Evolutionary conservation across 2,329 filamentous ascomycete genomes (phyloP).

Genomic region (Seiridium unicorne): DNA sequence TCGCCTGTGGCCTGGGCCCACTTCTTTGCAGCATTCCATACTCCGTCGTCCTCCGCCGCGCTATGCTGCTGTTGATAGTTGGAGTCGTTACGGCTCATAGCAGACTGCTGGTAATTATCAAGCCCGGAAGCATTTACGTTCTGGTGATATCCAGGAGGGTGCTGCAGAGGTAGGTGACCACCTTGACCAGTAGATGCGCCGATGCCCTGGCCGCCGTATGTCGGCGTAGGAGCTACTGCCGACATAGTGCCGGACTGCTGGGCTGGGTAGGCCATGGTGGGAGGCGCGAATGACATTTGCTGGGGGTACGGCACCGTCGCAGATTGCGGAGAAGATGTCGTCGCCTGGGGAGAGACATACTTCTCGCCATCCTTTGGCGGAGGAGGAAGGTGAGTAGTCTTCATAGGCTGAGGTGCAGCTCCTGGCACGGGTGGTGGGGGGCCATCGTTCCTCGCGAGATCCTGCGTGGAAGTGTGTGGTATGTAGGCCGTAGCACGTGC

Average conservation of each 20-base stretch:
- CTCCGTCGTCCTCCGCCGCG: constrained; percentile 38
- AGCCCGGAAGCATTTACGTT: constrained; percentile 52
- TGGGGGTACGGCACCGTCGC: constrained; percentile 36
- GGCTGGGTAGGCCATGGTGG: constrained; percentile 36
- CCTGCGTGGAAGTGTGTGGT: constrained; percentile 42
- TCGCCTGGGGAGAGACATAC: constrained; percentile 31
- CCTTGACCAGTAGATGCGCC: too few relatives aligned
- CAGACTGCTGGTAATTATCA: constrained; percentile 43
- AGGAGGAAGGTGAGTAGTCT: constrained; percentile 39
- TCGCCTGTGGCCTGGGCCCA: constrained; percentile 56
- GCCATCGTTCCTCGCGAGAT: constrained; percentile 22
- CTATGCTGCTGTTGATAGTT: constrained; percentile 19
- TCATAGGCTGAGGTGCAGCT: constrained; percentile 44
- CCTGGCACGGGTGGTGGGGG: constrained; percentile 59
- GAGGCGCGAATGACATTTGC: constrained; percentile 52
- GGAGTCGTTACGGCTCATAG: constrained; percentile 32
- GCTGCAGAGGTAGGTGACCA: constrained; percentile 29
- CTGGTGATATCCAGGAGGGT: constrained; percentile 57
- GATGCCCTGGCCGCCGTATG: constrained; percentile 18
- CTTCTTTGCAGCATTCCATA: constrained; percentile 58
- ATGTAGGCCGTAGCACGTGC: constrained; percentile 25
- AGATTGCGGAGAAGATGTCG: constrained; percentile 25
- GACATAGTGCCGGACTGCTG: constrained; percentile 46
- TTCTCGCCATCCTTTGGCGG: constrained; percentile 51
- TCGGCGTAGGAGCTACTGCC: constrained; percentile 25